Conservation (phyloP, 768 basidiomycete species). For the Zangia roseola region DNA sequence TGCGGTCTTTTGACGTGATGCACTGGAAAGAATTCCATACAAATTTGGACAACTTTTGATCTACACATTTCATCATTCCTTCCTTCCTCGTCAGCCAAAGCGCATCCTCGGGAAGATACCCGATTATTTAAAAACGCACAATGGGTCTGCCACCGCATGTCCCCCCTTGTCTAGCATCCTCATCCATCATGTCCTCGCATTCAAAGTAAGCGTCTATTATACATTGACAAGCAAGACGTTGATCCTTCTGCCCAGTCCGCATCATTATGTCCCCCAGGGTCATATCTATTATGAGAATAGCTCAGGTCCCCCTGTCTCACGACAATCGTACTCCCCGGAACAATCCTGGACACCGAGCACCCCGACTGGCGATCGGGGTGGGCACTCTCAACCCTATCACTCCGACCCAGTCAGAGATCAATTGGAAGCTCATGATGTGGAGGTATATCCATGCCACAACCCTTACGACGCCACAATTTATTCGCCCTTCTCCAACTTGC, state of each 20-base stretch:
- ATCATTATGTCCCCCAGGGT: background rate
- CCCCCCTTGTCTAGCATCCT: constrained; percentile 2
- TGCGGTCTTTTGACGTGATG: constrained; percentile 17
- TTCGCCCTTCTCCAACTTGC: background rate
- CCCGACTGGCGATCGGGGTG: background rate
- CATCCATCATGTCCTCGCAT: constrained; percentile 20
- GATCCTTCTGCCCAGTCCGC: constrained; percentile 5
- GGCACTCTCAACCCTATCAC: constrained; percentile 5
- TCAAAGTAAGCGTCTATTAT: constrained; percentile 14
- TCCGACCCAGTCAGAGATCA: background rate
- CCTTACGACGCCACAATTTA: background rate
- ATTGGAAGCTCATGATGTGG: background rate
- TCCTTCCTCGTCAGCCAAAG: constrained; percentile 17
- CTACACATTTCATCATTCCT: constrained; percentile 20
- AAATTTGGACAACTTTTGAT: constrained; percentile 19
- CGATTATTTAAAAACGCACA: constrained; percentile 24
- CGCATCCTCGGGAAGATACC: constrained; percentile 11
- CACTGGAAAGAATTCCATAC: constrained; percentile 28
- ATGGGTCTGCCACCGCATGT: constrained; percentile 5
- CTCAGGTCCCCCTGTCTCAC: constrained; percentile 1
- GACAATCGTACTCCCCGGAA: background rate
- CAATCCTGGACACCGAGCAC: constrained; percentile 5
- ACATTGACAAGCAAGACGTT: background rate
- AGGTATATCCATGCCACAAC: constrained; percentile 13
- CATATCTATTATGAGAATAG: constrained; percentile 3